phyloP scores from a whole-genome alignment of 768 basidiomycete genomes.

The Aureoboletus auriporus region DNA sequence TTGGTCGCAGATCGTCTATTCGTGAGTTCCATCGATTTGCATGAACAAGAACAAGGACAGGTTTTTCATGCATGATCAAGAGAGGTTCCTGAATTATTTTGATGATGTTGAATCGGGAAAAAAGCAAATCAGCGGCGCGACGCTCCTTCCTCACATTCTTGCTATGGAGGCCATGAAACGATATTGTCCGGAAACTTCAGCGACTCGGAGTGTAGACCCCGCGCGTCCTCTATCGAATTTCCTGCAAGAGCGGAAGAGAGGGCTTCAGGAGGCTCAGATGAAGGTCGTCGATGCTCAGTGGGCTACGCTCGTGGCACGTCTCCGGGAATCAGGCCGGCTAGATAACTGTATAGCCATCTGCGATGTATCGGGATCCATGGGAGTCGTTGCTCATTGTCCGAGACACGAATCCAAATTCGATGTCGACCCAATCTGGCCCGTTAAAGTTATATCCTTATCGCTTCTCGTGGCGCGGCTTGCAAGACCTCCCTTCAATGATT shows the following conservation, averaged over 20 bases:
- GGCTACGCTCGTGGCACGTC: conserved; percentile 50
- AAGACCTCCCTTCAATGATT: conserved; percentile 57
- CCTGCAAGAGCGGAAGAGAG: conserved; percentile 26
- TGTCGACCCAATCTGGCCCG: conserved; percentile 51
- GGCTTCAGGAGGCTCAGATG: conserved; percentile 31
- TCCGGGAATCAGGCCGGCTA: conserved; percentile 52
- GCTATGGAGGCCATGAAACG: conserved; percentile 34
- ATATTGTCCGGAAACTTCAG: background rate
- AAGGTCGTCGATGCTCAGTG: conserved; percentile 64
- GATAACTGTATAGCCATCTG: conserved; percentile 64
- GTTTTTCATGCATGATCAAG: conserved; percentile 57
- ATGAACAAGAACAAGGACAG: conserved; percentile 54
- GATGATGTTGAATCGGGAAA: conserved; percentile 51
- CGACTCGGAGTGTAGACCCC: no score
- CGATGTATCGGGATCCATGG: conserved; percentile 78
- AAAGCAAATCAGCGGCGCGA: conserved; percentile 59
- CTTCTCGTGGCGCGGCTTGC: conserved; percentile 61
- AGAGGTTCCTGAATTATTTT: conserved; percentile 57
- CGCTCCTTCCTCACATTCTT: conserved; percentile 62
- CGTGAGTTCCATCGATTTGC: conserved; percentile 54
- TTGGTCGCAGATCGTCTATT: conserved; percentile 56
- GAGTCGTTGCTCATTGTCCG: conserved; percentile 15
- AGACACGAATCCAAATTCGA: conserved; percentile 8
- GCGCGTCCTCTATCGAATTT: conserved; percentile 8
- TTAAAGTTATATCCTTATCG: conserved; percentile 66